A percentile compares a stretch with the other conserved stretches of the same genome.
These are phyloP conservation scores for Acanthamoeba lenticulata DNA, from an alignment of 208 protist species.

Conservation along the genomic window DNA sequence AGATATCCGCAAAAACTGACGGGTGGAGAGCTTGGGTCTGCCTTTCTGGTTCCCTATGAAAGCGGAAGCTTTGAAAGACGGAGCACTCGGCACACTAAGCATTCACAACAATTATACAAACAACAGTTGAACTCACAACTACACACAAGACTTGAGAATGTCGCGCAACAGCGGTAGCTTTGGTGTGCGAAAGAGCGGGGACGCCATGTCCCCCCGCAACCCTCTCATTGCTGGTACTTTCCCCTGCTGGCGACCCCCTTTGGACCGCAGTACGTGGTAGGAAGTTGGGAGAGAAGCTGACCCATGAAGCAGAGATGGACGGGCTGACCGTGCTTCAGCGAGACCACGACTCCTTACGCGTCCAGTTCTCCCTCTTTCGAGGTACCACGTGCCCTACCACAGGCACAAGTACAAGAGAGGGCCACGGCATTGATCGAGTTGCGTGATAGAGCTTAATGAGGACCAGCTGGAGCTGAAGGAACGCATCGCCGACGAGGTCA, in stretches of 20 bases:
- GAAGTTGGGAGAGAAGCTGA: not conserved
- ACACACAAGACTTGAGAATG: not conserved
- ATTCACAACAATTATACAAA: not conserved
- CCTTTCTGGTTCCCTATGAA: no score
- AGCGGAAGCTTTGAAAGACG: no score
- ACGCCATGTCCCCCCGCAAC: not conserved
- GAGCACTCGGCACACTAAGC: no score
- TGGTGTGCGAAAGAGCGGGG: not conserved
- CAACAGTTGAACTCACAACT: not conserved
- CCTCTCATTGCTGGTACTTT: not conserved
- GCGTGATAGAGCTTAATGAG: not conserved
- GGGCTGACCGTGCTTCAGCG: not conserved
- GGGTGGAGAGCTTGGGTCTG: no score
- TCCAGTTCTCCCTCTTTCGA: not conserved
- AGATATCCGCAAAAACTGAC: no score
- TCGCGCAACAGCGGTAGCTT: not conserved
- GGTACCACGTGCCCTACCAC: not conserved
- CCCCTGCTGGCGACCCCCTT: not conserved
- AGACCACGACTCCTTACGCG: not conserved
- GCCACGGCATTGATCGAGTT: no score
- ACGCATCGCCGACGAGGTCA: not conserved
- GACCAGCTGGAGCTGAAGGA: slow-evolving; percentile 49
- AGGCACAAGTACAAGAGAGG: not conserved
- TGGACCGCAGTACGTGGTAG: no score
- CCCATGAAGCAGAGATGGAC: not conserved